Evolutionary conservation across 2,329 filamentous ascomycete genomes (phyloP).

Genomic region (Cladobotryum mycophilum): DNA sequence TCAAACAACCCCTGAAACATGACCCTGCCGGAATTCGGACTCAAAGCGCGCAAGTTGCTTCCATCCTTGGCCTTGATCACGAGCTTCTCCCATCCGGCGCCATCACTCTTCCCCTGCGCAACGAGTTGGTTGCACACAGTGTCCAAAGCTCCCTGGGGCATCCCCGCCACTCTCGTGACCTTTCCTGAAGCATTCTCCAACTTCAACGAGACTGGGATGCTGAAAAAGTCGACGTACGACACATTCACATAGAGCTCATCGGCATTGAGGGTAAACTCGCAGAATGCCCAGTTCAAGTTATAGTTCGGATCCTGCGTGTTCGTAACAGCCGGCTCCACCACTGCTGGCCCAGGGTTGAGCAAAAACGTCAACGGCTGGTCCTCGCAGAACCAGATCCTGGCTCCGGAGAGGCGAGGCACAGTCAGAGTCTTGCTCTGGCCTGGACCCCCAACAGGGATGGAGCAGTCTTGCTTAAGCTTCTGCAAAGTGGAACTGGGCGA

Average conservation of each 20-base stretch:
- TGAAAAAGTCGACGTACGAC: constrained; percentile 70
- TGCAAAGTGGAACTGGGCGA: constrained; percentile 48
- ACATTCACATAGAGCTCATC: constrained; percentile 62
- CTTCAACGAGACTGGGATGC: constrained; percentile 53
- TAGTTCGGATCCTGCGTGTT: constrained; percentile 60
- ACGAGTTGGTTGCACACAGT: constrained; percentile 39
- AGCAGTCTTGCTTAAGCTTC: constrained; percentile 50
- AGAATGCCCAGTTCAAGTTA: constrained; percentile 57
- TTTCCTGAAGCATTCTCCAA: constrained; percentile 42
- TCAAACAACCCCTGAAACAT: constrained; percentile 39
- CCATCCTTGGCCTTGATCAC: constrained; percentile 37
- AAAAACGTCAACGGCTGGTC: constrained; percentile 58
- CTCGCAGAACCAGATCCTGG: constrained; percentile 65
- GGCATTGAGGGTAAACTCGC: constrained; percentile 61
- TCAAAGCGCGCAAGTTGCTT: constrained; percentile 43
- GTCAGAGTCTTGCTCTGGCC: constrained; percentile 54
- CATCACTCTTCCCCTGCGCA: constrained; percentile 39
- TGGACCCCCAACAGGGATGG: constrained; percentile 56
- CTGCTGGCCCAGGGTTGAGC: constrained; percentile 63
- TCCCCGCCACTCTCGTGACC: constrained; percentile 42
- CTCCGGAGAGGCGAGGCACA: constrained; percentile 64
- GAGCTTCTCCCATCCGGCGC: constrained; percentile 46
- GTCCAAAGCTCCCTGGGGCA: constrained; percentile 41
- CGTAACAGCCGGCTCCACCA: constrained; percentile 69
- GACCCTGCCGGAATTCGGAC: constrained; percentile 45